These are phyloP conservation scores for Claviceps maximensis DNA, from an alignment of 2,329 filamentous ascomycete genomes.

Conservation along the genomic window DNA sequence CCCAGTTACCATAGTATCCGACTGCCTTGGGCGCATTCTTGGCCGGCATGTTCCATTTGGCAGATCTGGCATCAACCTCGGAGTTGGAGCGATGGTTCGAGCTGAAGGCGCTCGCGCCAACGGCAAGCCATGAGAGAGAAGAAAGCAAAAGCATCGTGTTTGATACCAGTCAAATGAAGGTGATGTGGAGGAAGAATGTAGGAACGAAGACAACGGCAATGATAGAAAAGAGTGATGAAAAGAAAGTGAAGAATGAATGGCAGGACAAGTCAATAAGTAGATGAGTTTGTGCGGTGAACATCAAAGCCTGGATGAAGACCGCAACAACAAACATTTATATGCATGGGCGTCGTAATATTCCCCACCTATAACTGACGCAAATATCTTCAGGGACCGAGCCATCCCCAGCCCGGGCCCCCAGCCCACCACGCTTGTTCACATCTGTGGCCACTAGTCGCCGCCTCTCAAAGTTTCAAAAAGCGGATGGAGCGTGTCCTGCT, in stretches of 20 bases:
- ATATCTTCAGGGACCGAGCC: neutral
- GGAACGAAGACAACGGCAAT: neutral
- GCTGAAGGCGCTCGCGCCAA: neutral
- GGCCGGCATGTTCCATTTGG: too few species aligned
- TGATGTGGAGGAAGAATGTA: neutral
- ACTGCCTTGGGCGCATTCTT: neutral
- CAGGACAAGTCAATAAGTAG: neutral
- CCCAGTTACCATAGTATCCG: constrained; percentile 2
- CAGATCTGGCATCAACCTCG: neutral
- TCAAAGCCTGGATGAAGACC: too few species aligned
- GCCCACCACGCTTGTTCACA: neutral
- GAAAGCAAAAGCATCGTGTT: constrained; percentile 1
- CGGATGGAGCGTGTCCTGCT: neutral
- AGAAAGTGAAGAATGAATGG: neutral
- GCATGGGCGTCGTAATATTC: neutral
- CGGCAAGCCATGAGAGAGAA: constrained; percentile 1
- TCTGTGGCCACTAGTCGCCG: neutral
- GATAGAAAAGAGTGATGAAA: neutral
- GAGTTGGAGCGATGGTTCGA: neutral
- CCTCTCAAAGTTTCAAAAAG: neutral
- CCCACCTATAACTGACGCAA: neutral
- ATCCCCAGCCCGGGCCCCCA: too few species aligned
- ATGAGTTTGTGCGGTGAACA: neutral
- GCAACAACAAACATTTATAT: neutral
- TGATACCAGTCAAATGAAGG: neutral